Percentiles rank a stretch among this genome's conserved stretches.
These are phyloP conservation scores for Boletus sp. DNA, from an alignment of 1,284 basidiomycete species.

Conservation along the genomic window DNA sequence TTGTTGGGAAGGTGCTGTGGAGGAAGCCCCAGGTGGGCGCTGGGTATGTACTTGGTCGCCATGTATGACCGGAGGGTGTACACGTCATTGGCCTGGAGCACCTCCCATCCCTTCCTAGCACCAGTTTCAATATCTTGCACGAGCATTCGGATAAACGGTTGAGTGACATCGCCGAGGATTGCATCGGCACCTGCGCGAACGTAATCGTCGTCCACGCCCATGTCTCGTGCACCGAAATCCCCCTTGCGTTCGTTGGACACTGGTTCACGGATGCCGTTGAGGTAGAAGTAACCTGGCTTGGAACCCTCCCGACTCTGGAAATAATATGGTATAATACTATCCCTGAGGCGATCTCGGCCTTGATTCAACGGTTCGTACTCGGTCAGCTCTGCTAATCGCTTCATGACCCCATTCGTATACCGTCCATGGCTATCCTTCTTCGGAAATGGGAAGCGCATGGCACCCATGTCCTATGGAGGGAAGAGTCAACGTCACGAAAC, in stretches of 20 bases:
- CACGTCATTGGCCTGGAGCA: slow-evolving; percentile 10
- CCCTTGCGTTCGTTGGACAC: background rate
- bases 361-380: slow-evolving; percentile 18
- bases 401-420: slow-evolving; percentile 29
- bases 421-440: slow-evolving; percentile 13
- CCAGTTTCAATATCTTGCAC: slow-evolving; percentile 8
- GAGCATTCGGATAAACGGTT: slow-evolving; percentile 12
- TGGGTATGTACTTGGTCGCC: slow-evolving; percentile 21
- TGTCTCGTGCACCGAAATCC: slow-evolving; percentile 10
- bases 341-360: slow-evolving; percentile 5
- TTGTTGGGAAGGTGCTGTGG: slow-evolving; percentile 12
- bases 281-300: slow-evolving; percentile 12
- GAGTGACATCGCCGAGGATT: slow-evolving; percentile 9
- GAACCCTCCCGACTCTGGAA: background rate
- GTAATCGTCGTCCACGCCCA: slow-evolving; percentile 14
- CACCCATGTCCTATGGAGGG: slow-evolving; percentile 27
- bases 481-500: background rate
- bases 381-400: slow-evolving; percentile 29
- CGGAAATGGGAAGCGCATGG: slow-evolving; percentile 31
- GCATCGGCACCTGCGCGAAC: slow-evolving; percentile 12
- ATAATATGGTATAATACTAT: slow-evolving; percentile 16
- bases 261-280: slow-evolving; percentile 10
- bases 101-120: slow-evolving; percentile 15
- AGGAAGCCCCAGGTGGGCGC: slow-evolving; percentile 13
- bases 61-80: slow-evolving; percentile 17